A percentile compares a stretch with the other conserved stretches of the same genome.
Evolutionary conservation across 306 rosid species (phyloP).

Genomic region (Glycine latifolia): DNA sequence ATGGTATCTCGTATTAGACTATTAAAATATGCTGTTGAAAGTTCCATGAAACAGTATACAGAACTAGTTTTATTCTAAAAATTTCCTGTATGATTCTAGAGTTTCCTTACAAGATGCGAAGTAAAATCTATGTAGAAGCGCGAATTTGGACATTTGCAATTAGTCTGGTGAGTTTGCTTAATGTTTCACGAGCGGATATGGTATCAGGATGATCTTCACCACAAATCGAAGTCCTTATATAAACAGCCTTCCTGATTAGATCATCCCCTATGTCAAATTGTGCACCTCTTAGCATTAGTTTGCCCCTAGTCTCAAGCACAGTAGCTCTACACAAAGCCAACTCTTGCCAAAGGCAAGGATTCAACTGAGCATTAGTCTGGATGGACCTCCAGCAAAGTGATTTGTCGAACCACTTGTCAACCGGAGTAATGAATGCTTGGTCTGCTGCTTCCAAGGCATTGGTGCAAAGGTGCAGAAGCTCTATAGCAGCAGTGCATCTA

Average conservation of each 20-base stretch:
- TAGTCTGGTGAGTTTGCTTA: constrained; percentile 81
- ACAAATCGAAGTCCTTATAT: constrained; percentile 80
- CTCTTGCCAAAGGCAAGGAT: constrained; percentile 93
- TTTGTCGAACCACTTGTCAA: constrained; percentile 81
- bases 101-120: constrained; percentile 55
- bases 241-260: constrained; percentile 80
- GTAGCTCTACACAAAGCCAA: constrained; percentile 82
- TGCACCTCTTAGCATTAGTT: constrained; percentile 88
- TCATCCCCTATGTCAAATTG: constrained; percentile 83
- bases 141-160: constrained; percentile 70
- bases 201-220: constrained; percentile 92
- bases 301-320: constrained; percentile 83
- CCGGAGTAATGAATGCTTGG: constrained; percentile 81
- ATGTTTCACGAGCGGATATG: constrained; percentile 77
- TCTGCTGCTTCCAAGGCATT: constrained; percentile 84
- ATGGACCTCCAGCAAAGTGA: constrained; percentile 84
- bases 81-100: constrained; percentile 55
- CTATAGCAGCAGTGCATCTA: constrained; percentile 75
- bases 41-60: constrained; percentile 18
- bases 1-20: constrained; percentile 45
- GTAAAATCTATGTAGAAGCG: constrained; percentile 63
- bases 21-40: constrained; percentile 43
- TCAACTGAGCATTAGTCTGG: constrained; percentile 83
- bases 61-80: constrained; percentile 52
- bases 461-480: constrained; percentile 83